Base-by-base conservation (phyloP, 2,329 filamentous ascomycete species). In the Botryosphaeria dothidea region DNA sequence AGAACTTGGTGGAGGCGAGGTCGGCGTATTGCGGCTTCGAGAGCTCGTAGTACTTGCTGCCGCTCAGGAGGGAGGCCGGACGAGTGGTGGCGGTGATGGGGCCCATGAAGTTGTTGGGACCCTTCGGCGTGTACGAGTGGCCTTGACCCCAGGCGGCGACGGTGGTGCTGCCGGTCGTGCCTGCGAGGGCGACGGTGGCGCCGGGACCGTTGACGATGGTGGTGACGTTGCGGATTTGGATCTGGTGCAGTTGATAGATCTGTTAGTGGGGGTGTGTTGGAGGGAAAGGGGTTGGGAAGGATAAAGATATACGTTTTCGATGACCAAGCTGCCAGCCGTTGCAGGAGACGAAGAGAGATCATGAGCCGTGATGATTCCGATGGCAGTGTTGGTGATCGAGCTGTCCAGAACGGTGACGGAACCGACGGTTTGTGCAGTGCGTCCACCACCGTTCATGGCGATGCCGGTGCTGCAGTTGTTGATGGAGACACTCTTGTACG, bases 331-430 rank as follows among this genome's bases (percentile, higher is more conserved):
- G n/a, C 82, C 83, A 43, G 78, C 82, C 29, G 78, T 78, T 5
- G 75, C 74, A 5, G 80, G 81, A 31, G 81, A 75, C 27, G 78
- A 80, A 43, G 72, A 75, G 9, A 75, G 68, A n/a, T 75, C 75
- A 68, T 80, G 80, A 0, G 80, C 78, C 2, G 84, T 85, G 1
- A 78, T 66, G 34, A 89, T 79, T 29, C 81, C 86, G n/a, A 83
- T 77, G 0, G 73, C 69, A 0, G 81, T 84, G 67, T 85, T 80
- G 34, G 69, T 78, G 67, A 88, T 82, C 15, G 75, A 78, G 65
- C 81, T 84, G 71, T 89, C 87, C n/a, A 89, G 73, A 15, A 89
- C 70, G 2, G 82, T 84, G 4, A 88, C 78, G 0, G 84, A 86
- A 17, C 85, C 86, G 7, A 85, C 83, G 7, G 75, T 76, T 65